Evolutionary conservation across 2,329 filamentous ascomycete genomes (phyloP).

Genomic region (Rhynchosporium agropyri): DNA sequence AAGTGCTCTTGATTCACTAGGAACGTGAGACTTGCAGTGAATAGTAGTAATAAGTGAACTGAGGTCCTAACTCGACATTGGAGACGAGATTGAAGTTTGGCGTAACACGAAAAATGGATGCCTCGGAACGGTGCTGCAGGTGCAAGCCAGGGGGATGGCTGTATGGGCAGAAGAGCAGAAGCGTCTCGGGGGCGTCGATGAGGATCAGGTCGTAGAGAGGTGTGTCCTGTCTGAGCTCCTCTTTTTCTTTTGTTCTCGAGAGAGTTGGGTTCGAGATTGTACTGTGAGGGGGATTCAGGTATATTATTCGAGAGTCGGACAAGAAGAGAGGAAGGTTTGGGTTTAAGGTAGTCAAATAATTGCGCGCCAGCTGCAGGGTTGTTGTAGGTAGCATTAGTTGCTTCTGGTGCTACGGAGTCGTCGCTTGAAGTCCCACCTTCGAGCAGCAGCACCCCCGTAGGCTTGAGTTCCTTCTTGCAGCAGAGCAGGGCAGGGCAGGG

Average conservation of each 20-base stretch:
- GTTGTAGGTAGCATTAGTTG: neutral
- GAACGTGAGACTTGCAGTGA: constrained; percentile 11
- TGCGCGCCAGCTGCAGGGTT: neutral
- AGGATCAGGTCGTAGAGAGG: neutral
- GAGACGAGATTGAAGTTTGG: constrained; percentile 23
- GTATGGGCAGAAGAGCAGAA: constrained; percentile 19
- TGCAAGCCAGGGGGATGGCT: constrained; percentile 17
- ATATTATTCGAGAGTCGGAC: neutral
- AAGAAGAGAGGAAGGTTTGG: constrained; percentile 10
- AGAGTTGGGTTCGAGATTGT: neutral
- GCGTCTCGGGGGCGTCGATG: neutral
- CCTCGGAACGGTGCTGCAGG: constrained; percentile 31
- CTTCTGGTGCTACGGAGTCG: neutral
- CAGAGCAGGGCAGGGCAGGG: neutral
- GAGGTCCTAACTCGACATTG: constrained; percentile 1
- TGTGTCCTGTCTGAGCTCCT: constrained; percentile 4
- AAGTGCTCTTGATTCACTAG: neutral
- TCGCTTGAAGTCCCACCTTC: neutral
- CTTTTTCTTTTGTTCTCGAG: neutral
- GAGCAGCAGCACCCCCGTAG: neutral
- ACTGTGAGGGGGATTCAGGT: neutral
- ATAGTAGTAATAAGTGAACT: constrained; percentile 4
- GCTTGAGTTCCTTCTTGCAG: neutral
- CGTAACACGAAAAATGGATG: constrained; percentile 29
- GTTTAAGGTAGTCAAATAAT: neutral